phyloP scores from a whole-genome alignment of 768 basidiomycete genomes.

The Suillus paluster region DNA sequence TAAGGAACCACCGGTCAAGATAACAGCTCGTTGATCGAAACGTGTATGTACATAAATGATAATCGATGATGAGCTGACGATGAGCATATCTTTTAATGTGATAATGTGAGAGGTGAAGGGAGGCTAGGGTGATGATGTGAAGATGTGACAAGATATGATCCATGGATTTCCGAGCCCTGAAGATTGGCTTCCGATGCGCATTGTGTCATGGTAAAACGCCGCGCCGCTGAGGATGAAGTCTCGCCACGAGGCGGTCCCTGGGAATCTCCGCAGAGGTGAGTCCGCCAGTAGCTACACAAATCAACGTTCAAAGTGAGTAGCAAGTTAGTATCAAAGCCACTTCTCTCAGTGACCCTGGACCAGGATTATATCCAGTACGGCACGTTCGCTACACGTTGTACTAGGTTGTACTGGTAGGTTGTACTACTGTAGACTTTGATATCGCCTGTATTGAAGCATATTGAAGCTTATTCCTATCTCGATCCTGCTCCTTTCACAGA shows the following conservation, averaged over 20 bases:
- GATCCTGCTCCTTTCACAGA: conserved; percentile 5
- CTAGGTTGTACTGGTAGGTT: neutral
- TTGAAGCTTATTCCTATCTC: conserved; percentile 4
- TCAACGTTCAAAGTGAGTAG: neutral
- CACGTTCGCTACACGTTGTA: neutral
- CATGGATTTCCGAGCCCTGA: conserved; percentile 2
- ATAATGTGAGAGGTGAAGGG: conserved; percentile 6
- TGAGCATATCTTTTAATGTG: conserved; percentile 2
- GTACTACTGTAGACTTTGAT: neutral
- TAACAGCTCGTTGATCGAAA: conserved; percentile 3
- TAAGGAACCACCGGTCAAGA: conserved; percentile 4
- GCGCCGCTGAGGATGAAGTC: conserved; percentile 8
- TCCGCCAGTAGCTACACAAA: neutral
- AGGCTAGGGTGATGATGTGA: neutral
- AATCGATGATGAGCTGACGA: neutral
- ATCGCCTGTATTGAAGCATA: neutral
- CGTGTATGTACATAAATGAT: neutral
- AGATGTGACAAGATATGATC: conserved; percentile 1
- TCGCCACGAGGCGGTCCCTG: conserved; percentile 5
- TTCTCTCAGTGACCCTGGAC: neutral
- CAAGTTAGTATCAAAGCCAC: neutral
- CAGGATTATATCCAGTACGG: neutral
- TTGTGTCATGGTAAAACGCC: conserved; percentile 7
- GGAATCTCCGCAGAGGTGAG: conserved; percentile 1
- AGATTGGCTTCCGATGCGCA: conserved; percentile 3